phyloP scores from a whole-genome alignment of 2,329 filamentous ascomycete genomes.

The Stagonosporopsis cucurbitacearum region DNA sequence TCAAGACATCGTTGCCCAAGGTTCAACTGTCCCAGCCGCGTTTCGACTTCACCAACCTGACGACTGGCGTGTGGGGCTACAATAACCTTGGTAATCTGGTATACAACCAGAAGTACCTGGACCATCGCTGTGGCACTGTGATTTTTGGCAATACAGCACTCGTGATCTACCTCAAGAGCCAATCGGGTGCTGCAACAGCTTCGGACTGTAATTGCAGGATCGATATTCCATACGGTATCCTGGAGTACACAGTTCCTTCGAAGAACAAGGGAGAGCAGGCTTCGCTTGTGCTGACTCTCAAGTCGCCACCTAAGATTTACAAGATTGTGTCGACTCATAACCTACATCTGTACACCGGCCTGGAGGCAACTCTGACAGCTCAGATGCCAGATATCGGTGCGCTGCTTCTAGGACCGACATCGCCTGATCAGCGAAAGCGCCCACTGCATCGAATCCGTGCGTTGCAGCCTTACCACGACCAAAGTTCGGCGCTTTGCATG shows the following conservation, averaged over 20 bases:
- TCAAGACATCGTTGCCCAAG: slow-evolving; percentile 4
- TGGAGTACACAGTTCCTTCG: slow-evolving; percentile 48
- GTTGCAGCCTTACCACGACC: slow-evolving; percentile 47
- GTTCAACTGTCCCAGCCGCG: slow-evolving; percentile 24
- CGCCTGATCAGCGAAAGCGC: not conserved
- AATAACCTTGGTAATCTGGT: slow-evolving; percentile 33
- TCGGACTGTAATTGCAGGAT: slow-evolving; percentile 42
- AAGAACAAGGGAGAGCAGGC: slow-evolving; percentile 24
- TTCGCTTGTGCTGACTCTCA: slow-evolving; percentile 48
- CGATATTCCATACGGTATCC: slow-evolving; percentile 53
- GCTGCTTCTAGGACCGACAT: slow-evolving; percentile 8
- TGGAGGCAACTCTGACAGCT: slow-evolving; percentile 1
- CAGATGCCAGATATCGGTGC: slow-evolving; percentile 3
- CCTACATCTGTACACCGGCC: slow-evolving; percentile 29
- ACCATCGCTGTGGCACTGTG: slow-evolving; percentile 51
- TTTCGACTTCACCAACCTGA: slow-evolving; percentile 37
- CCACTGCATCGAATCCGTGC: slow-evolving; percentile 42
- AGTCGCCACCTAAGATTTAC: slow-evolving; percentile 51
- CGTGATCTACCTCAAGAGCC: slow-evolving; percentile 28
- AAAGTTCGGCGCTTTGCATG: slow-evolving; percentile 56
- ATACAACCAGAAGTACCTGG: slow-evolving; percentile 52
- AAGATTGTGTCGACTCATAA: slow-evolving; percentile 24
- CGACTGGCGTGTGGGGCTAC: slow-evolving; percentile 54
- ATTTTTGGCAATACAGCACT: slow-evolving; percentile 45
- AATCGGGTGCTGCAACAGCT: not conserved